Percentiles rank a stretch among this genome's conserved stretches.
Conservation (phyloP, 495 filamentous ascomycete genomes). For the Aspergillus homomorphus region DNA sequence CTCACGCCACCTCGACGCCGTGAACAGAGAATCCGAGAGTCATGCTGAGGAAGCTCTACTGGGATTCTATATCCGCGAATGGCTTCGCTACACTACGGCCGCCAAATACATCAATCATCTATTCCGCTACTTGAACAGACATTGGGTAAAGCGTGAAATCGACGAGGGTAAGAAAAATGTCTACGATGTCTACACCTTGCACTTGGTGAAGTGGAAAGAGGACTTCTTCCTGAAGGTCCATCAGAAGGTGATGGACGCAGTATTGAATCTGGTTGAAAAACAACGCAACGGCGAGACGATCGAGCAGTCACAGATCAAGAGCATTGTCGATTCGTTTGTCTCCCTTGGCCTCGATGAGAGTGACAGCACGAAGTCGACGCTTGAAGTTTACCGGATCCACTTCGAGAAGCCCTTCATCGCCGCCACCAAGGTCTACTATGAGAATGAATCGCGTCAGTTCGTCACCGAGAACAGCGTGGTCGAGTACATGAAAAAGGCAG, state of each 20-base stretch:
- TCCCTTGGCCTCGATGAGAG: constrained; percentile 92
- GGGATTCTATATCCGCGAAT: constrained; percentile 94
- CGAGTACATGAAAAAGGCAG: constrained; percentile 99
- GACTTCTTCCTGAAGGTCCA: constrained; percentile 84
- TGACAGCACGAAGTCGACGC: constrained; percentile 87
- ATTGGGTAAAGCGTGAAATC: constrained; percentile 99
- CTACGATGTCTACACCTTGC: constrained; percentile 95
- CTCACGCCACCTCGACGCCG: constrained; percentile 63
- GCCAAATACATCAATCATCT: constrained; percentile 97
- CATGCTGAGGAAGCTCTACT: constrained; percentile 90
- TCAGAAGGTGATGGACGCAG: constrained; percentile 88
- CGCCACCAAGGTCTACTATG: constrained; percentile 81
- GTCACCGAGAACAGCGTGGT: constrained; percentile 96
- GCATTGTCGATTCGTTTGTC: constrained; percentile 94
- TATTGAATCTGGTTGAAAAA: constrained; percentile 93
- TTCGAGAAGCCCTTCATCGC: constrained; percentile 91
- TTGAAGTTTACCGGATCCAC: constrained; percentile 87
- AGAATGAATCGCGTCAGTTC: constrained; percentile 89
- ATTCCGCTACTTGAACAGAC: constrained; percentile 94
- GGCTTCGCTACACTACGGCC: constrained; percentile 90
- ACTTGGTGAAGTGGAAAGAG: constrained; percentile 89
- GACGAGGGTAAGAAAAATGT: constrained; percentile 99
- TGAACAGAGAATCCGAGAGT: constrained; percentile 64
- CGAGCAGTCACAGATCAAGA: constrained; percentile 94
- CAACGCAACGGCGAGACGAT: constrained; percentile 98